Evolutionary conservation across 257 asterid species (phyloP), one percentile per base, ranked within the genome.

Genomic region (Leptodermis oblonga): DNA sequence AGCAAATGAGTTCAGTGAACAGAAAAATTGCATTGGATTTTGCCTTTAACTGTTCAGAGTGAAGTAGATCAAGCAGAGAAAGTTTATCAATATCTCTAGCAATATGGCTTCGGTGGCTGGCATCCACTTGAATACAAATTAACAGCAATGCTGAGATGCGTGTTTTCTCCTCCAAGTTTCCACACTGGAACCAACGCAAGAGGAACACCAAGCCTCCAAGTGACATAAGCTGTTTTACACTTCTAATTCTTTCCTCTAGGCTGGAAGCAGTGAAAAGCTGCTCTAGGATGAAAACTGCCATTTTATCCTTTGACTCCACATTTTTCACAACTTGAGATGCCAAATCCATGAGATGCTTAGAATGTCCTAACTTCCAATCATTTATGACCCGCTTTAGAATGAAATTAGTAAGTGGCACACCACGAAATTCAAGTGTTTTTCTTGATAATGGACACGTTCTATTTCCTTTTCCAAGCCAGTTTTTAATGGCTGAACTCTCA

Each of bases 161-260:
- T 10, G 75, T 77, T 81, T 73, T 85, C 85, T 90, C 94, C 68
- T 70, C 68, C 36, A 43, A 17, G 49, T 59, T 72, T 71, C 88
- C 87, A 69, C 58, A n/a, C 18, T 75, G 72, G 66, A 90, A 82
- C 72, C 86, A 72, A 69, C 74, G 65, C 13, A 84, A 53, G 34
- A 90, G 84, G 73, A 90, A 85, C 84, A 65, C 74, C 84, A 90
- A 74, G 62, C 90, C 85, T 41, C 92, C 92, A 3, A 73, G 71
- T 66, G 88, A 83, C 52, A 85, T n/a, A 70, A 90, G 69, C 59
- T 74, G 81, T 80, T 78, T 77, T 63, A 84, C 80, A 37, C 71
- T 55, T 41, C 42, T 49, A 45, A 67, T 62, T 76, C 84, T 83
- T 77, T 88, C 87, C 46, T 83, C 85, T 73, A 77, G 73, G 73